Base-by-base conservation (phyloP, 2,329 filamentous ascomycete genomes). In the Diaporthe caulivora region DNA sequence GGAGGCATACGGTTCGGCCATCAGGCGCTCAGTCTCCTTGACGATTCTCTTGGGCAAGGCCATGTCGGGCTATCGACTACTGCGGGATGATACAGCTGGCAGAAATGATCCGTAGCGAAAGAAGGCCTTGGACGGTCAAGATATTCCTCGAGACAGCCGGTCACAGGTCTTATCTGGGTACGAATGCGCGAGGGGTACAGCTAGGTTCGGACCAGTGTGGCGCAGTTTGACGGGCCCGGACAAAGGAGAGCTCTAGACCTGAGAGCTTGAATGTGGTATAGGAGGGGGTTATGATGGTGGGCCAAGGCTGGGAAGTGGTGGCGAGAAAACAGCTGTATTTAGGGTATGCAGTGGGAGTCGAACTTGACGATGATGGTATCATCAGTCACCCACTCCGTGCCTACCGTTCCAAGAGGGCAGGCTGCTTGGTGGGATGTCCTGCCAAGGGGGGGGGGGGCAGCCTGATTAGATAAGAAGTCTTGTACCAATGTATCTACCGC, bases 1-100 rank as follows among this genome's bases (percentile, higher is more conserved):
- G 37, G 67, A 24, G 54, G 54, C 94, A 84, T 89, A 98, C 95
- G 97, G 97, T 85, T 99, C 97, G 76, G 94, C 94, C 91, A 97
- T 95, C 78, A 99, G 90, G 81, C 97, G 92, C 86, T 99, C 96
- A 26, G 97, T 99, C 90, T 99, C 97, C 86, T 99, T 99, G 81
- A 98, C 90, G 81, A 99, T 99, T 82, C 97, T 90, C 89, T 99
- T 99, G 42, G 97, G 96, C 77, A 99, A 88, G 76, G 95, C 92
- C 94, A 91, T 91, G 74, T 77, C 78, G 68, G 57, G 40, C 29
- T 26, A 17, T 54, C 17, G 7, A 55, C n/a, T 69, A 37, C 47
- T 49, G 26, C 70, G 11, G 42, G 17, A 10, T 49, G 26, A 31
- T 17, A 44, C 58, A 44, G 58, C 58, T 26, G n/a, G 26, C 6